phyloP scores from a whole-genome alignment of 306 rosid genomes.

The Argentina anserina region DNA sequence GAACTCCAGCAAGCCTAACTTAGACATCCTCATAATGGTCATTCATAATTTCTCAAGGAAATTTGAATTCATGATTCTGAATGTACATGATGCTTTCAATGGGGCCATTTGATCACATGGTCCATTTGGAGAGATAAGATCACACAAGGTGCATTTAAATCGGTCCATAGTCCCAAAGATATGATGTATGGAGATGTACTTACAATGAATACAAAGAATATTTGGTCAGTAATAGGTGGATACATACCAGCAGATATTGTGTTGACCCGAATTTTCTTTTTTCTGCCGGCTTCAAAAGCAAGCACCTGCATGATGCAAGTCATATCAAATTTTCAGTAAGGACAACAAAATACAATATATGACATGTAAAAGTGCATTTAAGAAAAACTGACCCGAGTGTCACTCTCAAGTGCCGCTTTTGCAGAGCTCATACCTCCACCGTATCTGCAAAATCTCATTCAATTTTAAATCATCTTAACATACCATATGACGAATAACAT shows the following conservation, averaged over 20 bases:
- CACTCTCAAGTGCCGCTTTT: slow-evolving; percentile 96
- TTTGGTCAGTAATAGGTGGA: neutral
- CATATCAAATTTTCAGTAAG: neutral
- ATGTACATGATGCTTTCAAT: neutral
- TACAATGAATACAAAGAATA: neutral
- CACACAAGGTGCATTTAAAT: neutral
- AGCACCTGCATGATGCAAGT: slow-evolving; percentile 56
- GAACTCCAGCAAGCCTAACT: neutral
- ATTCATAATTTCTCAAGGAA: neutral
- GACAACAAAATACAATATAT: neutral
- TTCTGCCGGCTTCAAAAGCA: slow-evolving; percentile 98
- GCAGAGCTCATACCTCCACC: slow-evolving; percentile 99
- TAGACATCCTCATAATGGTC: neutral
- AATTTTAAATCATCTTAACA: slow-evolving; percentile 7
- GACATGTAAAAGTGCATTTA: neutral
- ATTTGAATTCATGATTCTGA: neutral
- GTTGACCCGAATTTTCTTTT: slow-evolving; percentile 76
- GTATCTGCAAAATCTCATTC: slow-evolving; percentile 45
- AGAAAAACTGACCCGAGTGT: slow-evolving; percentile 60
- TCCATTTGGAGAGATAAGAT: neutral
- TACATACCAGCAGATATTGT: slow-evolving; percentile 77
- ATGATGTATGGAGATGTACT: neutral
- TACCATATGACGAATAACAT: neutral
- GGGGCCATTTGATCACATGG: neutral
- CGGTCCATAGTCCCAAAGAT: neutral